Percentiles rank a stretch among this genome's conserved stretches.
These are phyloP conservation scores for Astrothelium macrocarpum DNA, from an alignment of 495 filamentous ascomycete genomes.

Conservation along the genomic window DNA sequence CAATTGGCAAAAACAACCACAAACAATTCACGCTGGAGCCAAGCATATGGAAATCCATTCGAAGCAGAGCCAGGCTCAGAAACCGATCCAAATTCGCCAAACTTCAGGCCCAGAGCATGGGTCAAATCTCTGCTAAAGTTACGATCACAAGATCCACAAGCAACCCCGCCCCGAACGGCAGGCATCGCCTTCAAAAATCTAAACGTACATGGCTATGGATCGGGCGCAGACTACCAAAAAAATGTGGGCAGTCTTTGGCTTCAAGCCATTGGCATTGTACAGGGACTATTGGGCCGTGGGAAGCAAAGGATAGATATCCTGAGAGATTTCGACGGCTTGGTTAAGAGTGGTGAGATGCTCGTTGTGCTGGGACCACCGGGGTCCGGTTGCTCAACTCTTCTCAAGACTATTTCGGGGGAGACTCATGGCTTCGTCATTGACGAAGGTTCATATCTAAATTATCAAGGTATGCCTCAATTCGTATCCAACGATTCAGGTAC, in stretches of 20 bases:
- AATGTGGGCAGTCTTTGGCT: constrained; percentile 33
- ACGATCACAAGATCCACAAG: constrained; percentile 23
- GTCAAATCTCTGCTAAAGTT: constrained; percentile 40
- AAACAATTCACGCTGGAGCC: constrained; percentile 19
- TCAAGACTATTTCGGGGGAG: constrained; percentile 61
- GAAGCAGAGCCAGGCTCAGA: constrained; percentile 37
- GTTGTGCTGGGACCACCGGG: constrained; percentile 66
- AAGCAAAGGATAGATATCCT: constrained; percentile 55
- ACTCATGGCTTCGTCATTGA: constrained; percentile 39
- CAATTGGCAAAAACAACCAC: constrained; percentile 29
- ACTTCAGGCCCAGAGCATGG: constrained; percentile 54
- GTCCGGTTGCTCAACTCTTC: constrained; percentile 60
- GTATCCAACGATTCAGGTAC: constrained; percentile 53
- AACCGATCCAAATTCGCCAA: constrained; percentile 45
- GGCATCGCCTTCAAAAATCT: constrained; percentile 40
- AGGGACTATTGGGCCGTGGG: constrained; percentile 36
- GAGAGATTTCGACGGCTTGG: constrained; percentile 56
- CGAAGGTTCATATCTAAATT: constrained; percentile 26
- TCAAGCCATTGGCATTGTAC: constrained; percentile 27
- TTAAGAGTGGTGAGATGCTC: constrained; percentile 56
- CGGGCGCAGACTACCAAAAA: constrained; percentile 39
- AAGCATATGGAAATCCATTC: constrained; percentile 26
- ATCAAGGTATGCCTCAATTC: constrained; percentile 25
- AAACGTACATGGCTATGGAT: constrained; percentile 42
- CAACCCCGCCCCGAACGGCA: constrained; percentile 28